Evolutionary conservation across 2,329 filamentous ascomycete species (phyloP).

Genomic region (Aspergillus udagawae): DNA sequence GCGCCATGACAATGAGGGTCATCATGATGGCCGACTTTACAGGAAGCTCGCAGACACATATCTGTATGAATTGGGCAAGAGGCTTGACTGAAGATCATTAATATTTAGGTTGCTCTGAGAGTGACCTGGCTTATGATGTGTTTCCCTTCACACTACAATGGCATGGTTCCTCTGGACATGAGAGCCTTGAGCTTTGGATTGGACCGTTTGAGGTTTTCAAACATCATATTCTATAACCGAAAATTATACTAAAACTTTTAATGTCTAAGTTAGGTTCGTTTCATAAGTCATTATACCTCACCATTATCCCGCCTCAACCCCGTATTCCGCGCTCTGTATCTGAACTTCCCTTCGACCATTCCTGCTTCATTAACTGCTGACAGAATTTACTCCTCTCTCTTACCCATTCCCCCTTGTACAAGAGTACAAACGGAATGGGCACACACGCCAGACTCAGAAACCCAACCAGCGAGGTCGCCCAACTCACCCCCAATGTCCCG

Average conservation of each 20-base stretch:
- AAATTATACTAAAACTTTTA: not conserved
- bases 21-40: no score
- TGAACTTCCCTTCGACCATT: slow-evolving; percentile 7
- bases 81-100: slow-evolving; percentile 33
- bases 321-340: not conserved
- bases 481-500: slow-evolving; percentile 33
- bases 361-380: slow-evolving; percentile 23
- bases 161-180: not conserved
- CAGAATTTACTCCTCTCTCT: slow-evolving; percentile 28
- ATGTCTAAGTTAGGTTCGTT: not conserved
- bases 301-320: not conserved
- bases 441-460: slow-evolving; percentile 37
- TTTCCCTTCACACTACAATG: not conserved
- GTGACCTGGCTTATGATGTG: slow-evolving; percentile 13
- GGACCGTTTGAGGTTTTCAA: not conserved
- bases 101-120: slow-evolving; percentile 24
- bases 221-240: not conserved
- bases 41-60: slow-evolving; percentile 24
- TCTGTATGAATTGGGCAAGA: slow-evolving; percentile 30
- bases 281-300: not conserved
- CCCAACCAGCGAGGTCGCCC: slow-evolving; percentile 40
- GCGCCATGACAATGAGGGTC: slow-evolving; percentile 3
- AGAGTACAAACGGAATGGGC: slow-evolving; percentile 39
- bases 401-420: slow-evolving; percentile 24
- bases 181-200: not conserved